A percentile compares a stretch with the other conserved stretches of the same genome.
Conservation (phyloP, 805 yeast species). For the Ogataea sp. region DNA sequence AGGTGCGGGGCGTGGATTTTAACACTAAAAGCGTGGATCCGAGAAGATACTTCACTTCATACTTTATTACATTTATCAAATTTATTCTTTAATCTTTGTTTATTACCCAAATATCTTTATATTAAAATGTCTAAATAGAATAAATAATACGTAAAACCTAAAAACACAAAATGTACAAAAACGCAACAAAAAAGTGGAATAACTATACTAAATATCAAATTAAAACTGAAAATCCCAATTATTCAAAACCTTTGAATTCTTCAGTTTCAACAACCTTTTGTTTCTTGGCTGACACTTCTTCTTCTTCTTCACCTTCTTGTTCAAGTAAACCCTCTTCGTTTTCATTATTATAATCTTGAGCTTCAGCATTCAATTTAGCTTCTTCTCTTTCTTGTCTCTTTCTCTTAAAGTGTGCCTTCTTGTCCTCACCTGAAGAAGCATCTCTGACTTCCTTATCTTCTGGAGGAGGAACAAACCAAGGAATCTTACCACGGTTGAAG, state of each 20-base stretch:
- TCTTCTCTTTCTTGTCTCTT: conserved; percentile 43
- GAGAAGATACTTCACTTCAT: too few relatives aligned
- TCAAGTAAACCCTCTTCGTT: conserved; percentile 15
- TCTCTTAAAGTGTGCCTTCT: conserved; percentile 44
- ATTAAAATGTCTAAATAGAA: too few relatives aligned
- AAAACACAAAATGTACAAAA: too few relatives aligned
- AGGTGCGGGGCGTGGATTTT: too few relatives aligned
- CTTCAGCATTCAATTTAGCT: conserved; percentile 21
- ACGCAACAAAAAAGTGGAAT: background rate
- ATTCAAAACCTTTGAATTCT: conserved; percentile 20
- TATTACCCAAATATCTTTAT: background rate
- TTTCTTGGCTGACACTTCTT: conserved; percentile 10
- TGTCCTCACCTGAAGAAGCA: conserved; percentile 53
- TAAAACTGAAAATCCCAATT: conserved; percentile 7
- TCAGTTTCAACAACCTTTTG: conserved; percentile 12
- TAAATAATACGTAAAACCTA: background rate
- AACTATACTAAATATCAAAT: background rate
- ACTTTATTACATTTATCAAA: too few relatives aligned
- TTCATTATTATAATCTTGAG: conserved; percentile 9
- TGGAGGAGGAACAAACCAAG: conserved; percentile 97
- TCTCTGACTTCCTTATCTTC: conserved; percentile 50
- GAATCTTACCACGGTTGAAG: conserved; percentile 94
- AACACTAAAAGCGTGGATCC: too few relatives aligned
- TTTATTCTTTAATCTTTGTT: too few relatives aligned
- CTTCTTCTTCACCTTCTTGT: conserved; percentile 19